phyloP scores from a whole-genome alignment of 2,329 filamentous ascomycete species.

The Pleurostoma richardsiae region DNA sequence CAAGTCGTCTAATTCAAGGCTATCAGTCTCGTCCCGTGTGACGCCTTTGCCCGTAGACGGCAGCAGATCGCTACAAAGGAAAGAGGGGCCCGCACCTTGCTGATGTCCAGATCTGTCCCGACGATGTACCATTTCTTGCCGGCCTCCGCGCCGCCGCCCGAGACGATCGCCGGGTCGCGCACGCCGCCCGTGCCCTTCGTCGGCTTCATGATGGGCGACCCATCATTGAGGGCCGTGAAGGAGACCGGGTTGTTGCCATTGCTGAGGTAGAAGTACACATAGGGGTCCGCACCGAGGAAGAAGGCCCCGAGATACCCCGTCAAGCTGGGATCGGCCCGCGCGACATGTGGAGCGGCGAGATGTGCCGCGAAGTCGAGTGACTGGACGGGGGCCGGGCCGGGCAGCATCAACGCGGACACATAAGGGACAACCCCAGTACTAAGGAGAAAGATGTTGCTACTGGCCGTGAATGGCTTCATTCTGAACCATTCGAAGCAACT shows the following conservation, averaged over 20 bases:
- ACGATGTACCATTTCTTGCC: conserved; percentile 51
- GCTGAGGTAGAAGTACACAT: conserved; percentile 49
- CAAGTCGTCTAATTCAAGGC: conserved; percentile 35
- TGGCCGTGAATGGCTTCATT: too few species aligned
- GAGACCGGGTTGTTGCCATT: conserved; percentile 45
- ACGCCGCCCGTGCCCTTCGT: conserved; percentile 47
- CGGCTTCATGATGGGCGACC: conserved; percentile 40
- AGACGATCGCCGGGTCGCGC: conserved; percentile 44
- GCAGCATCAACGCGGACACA: too few species aligned
- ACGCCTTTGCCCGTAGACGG: too few species aligned
- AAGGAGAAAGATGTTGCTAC: too few species aligned
- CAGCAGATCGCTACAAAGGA: not conserved
- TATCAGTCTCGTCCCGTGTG: conserved; percentile 5
- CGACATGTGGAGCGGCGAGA: conserved; percentile 16
- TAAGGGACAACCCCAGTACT: too few species aligned
- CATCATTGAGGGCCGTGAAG: conserved; percentile 42
- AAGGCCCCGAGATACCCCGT: conserved; percentile 49
- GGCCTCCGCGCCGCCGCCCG: conserved; percentile 37
- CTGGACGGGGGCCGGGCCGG: too few species aligned
- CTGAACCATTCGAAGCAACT: too few species aligned
- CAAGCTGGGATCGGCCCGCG: conserved; percentile 30
- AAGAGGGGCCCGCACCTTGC: conserved; percentile 21
- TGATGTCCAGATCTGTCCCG: conserved; percentile 49
- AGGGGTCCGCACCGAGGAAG: conserved; percentile 48
- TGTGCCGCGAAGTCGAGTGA: not conserved